Evolutionary conservation across 2,329 filamentous ascomycete genomes (phyloP), one percentile per base, ranked within the genome.

Genomic region (Bipolaris sorokiniana): DNA sequence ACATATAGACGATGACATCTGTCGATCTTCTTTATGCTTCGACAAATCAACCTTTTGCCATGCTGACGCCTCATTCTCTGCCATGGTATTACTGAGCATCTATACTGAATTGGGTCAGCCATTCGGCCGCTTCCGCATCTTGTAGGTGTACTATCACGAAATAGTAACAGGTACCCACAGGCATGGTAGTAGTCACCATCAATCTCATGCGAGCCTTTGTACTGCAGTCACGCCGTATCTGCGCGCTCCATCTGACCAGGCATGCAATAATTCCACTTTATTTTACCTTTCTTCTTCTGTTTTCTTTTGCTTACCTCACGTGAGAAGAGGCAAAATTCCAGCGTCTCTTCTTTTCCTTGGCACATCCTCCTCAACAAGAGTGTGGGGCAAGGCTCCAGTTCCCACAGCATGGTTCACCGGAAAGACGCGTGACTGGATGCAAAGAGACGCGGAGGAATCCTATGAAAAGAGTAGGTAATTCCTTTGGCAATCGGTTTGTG

Each of bases 331-430:
- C 15, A 23, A 36, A 36, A 47, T 50, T 53, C 28, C 54, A 34
- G 16, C 18, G 38, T 10, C 31, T 34, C 34, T 52, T 23, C 42
- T 37, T 22, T 23, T 10, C 23, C 22, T n/a, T 16, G 31, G 40
- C 36, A 57, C 34, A 53, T 38, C 34, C 44, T 57, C 31, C 50
- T 54, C 54, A 54, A 54, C 42, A 37, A 38, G 33, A 16, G 28
- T 33, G 28, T 15, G 13, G 16, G 15, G 26, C 23, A 23, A 38
- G 5, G 42, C 41, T 51, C 51, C 23, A 47, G 40, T 55, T 48
- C 55, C 56, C 42, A 58, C 46, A 58, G 51, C 28, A 48, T 20
- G 44, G 50, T 57, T 54, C 50, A 15, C 42, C 54, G 54, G 54
- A 45, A 49, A 40, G 45, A 49, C 50, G 48, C 54, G 45, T 51